Evolutionary conservation across 179 eudicot genomes (phyloP), one percentile per base, ranked within the genome.

Genomic region (Carnegiea gigantea): DNA sequence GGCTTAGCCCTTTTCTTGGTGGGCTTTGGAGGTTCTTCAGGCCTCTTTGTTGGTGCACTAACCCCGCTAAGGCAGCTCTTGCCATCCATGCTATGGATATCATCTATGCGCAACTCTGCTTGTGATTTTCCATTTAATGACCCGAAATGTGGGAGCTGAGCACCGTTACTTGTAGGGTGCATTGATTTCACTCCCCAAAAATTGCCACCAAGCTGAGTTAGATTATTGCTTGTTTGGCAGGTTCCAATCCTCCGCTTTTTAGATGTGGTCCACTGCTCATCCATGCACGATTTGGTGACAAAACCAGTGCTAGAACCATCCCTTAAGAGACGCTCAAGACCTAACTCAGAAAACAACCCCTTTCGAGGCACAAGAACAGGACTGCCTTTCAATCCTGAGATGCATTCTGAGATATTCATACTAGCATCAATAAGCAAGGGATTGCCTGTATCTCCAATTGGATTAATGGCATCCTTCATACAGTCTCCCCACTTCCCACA

Each of bases 311-410:
- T 79, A 26, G 85, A 67, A 38, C 74, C 85, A 78, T 83, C 82
- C 57, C 84, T 88, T 43, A 93, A 83, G 74, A 88, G 82, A 80
- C 90, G 88, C 43, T 90, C 91, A 12, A 95, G 87, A 77, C 99
- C 98, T 77, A 91, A 80, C 80, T 90, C 90, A 65, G 95, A 89
- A 87, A 93, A 92, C 75, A 92, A 80, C 38, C 88, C 91, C 81
- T 89, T 92, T 28, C 81, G 79, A 1, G 88, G 86, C 38, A 76
- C 78, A 53, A 70, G 46, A 8, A 12, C 80, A 44, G 82, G 77
- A 76, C 36, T 73, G 49, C 80, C 78, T 81, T 24, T 78, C n/a
- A 73, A 79, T 77, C 83, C 83, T n/a, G 90, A 87, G 57, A 79
- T 86, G 85, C 86, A 83, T 75, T 82, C 88, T 5, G 91, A 86